Conservation (phyloP, 257 asterid species). For the Solanum habrochaites region DNA sequence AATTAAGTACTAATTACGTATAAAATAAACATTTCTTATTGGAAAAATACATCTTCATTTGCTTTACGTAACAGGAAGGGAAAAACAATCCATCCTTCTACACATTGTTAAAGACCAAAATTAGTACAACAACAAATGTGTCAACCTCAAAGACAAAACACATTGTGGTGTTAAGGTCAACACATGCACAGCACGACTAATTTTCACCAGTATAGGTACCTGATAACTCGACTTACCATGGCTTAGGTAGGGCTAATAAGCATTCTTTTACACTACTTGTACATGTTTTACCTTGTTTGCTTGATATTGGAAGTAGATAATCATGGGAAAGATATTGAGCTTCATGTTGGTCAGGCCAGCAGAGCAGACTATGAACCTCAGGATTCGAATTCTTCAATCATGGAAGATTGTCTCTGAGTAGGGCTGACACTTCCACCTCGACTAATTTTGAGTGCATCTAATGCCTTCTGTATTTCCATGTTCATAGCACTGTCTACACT, state of each 20-base stretch:
- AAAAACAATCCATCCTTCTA: neutral
- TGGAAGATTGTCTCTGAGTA: conserved; percentile 48
- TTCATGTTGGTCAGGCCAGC: neutral
- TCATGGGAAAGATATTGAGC: neutral
- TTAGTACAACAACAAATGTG: neutral
- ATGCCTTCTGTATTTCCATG: conserved; percentile 87
- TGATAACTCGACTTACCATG: neutral
- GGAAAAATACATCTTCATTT: neutral
- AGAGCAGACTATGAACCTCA: neutral
- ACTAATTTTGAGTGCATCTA: conserved; percentile 78
- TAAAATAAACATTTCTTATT: neutral
- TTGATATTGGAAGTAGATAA: neutral
- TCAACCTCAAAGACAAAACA: neutral
- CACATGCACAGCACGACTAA: neutral
- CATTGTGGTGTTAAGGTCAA: neutral
- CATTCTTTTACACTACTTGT: neutral
- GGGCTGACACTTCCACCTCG: conserved; percentile 95
- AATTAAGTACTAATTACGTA: neutral
- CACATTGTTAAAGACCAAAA: neutral
- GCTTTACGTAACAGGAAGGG: neutral
- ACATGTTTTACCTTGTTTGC: neutral
- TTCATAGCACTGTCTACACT: conserved; percentile 98
- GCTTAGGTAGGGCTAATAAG: neutral
- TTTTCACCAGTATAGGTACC: neutral
- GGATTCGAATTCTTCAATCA: neutral